Conservation (phyloP, 164 flowering plant species). For the Magnolia sinica region DNA sequence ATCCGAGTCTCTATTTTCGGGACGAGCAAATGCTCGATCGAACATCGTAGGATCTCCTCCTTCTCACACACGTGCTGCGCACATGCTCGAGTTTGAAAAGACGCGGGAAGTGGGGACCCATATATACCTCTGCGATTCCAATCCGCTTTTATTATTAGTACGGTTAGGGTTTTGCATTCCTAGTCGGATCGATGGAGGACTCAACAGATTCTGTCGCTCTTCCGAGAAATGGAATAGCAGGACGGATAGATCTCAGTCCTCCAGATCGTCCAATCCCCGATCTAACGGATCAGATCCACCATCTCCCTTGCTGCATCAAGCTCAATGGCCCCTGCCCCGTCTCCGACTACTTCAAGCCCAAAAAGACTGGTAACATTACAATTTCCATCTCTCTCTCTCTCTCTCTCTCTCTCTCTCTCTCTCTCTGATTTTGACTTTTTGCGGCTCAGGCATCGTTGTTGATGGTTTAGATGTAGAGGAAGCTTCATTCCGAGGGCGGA, state of each 20-base stretch:
- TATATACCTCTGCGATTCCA: neutral
- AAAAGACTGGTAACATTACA: conserved; percentile 28
- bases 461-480: conserved; percentile 73
- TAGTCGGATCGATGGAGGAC: conserved; percentile 11
- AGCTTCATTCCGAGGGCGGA: conserved; percentile 85
- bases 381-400: neutral
- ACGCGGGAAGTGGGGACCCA: neutral
- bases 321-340: conserved; percentile 63
- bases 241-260: conserved; percentile 29
- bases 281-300: conserved; percentile 65
- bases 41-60: too few relatives aligned
- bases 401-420: neutral
- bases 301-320: conserved; percentile 89
- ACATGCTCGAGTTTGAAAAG: neutral
- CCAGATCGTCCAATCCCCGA: conserved; percentile 28
- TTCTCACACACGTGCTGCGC: neutral
- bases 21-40: too few relatives aligned
- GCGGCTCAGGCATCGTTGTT: conserved; percentile 42
- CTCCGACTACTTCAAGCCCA: conserved; percentile 85
- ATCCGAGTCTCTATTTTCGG: too few relatives aligned
- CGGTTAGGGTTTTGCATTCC: neutral
- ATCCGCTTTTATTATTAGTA: neutral
- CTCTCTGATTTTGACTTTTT: neutral
- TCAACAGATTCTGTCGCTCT: neutral
- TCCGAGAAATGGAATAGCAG: conserved; percentile 16